phyloP scores from a whole-genome alignment of 2,329 filamentous ascomycete genomes.

The Aureobasidium musti region DNA sequence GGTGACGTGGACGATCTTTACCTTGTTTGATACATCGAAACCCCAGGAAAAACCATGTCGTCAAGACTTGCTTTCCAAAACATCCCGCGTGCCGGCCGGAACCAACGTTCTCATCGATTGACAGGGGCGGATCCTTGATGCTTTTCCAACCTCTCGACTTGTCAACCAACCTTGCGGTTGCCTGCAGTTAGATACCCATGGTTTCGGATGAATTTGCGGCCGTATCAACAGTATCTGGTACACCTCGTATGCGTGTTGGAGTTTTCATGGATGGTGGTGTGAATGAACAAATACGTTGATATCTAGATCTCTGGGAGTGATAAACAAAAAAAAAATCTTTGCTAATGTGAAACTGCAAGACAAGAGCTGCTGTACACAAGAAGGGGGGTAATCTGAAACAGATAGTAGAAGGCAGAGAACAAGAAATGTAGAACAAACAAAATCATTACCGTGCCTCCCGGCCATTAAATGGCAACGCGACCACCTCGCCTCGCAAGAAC shows the following conservation, averaged over 20 bases:
- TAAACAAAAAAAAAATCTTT: neutral
- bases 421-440: neutral
- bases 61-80: slow-evolving; percentile 23
- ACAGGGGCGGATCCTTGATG: slow-evolving; percentile 14
- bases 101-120: neutral
- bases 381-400: slow-evolving; percentile 1
- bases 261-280: neutral
- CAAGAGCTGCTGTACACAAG: neutral
- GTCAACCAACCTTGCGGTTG: neutral
- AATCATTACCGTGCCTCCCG: neutral
- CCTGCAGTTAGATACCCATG: neutral
- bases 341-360: neutral
- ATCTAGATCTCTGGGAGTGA: neutral
- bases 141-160: neutral
- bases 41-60: slow-evolving; percentile 26
- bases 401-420: neutral
- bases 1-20: slow-evolving; percentile 21
- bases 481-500: neutral
- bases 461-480: neutral
- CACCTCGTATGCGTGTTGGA: neutral
- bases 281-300: slow-evolving; percentile 26
- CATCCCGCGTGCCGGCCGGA: neutral
- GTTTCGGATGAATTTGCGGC: neutral
- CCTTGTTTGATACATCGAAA: neutral
- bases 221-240: neutral